Evolutionary conservation across 345 rosid genomes (phyloP).

Genomic region (Corchorus capsularis): DNA sequence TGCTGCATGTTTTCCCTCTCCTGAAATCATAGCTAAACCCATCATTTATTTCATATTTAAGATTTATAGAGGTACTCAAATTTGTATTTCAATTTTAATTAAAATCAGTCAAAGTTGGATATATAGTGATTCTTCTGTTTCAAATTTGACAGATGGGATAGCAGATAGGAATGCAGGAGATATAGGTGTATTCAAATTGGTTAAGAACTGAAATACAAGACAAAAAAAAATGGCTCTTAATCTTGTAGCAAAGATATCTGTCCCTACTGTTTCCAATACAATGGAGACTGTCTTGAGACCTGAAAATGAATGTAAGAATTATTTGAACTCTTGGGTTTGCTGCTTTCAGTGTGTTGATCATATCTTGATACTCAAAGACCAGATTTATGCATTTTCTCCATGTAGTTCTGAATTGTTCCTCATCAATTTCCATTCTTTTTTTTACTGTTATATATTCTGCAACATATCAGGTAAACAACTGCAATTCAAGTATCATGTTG

Average conservation of each 20-base stretch:
- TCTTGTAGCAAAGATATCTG: conserved; percentile 31
- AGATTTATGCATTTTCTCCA: not conserved
- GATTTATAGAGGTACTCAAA: not conserved
- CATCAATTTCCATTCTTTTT: not conserved
- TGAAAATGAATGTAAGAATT: conserved; percentile 30
- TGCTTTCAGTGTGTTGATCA: not conserved
- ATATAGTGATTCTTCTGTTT: not conserved
- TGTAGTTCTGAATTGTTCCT: not conserved
- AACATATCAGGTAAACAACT: conserved; percentile 35
- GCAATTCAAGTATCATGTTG: conserved; percentile 26
- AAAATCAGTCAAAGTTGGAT: conserved; percentile 2
- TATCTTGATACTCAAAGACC: not conserved
- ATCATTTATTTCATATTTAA: not conserved
- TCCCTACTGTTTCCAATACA: conserved; percentile 17
- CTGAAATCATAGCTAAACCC: not conserved
- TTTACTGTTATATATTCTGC: conserved; percentile 1
- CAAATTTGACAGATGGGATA: not conserved
- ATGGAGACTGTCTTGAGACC: conserved; percentile 20
- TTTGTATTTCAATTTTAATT: not conserved
- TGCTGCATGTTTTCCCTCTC: not conserved
- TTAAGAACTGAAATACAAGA: not conserved
- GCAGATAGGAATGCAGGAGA: not conserved
- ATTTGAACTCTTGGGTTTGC: not conserved
- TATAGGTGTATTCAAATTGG: not conserved
- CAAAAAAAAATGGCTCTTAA: conserved; percentile 35